phyloP scores from a whole-genome alignment of 176 grass and related monocot genomes.

The Musa beccarii region DNA sequence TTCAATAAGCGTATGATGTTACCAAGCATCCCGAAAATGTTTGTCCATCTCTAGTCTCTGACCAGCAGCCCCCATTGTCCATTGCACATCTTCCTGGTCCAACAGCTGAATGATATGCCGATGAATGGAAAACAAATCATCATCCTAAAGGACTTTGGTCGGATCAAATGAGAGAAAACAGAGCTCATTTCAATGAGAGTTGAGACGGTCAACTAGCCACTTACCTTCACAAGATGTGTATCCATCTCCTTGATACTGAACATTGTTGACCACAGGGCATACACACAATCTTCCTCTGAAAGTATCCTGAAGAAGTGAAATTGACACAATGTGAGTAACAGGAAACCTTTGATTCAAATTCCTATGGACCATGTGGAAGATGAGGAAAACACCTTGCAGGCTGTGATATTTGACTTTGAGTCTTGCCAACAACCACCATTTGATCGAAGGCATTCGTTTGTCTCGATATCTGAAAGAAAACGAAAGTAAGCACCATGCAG shows the following conservation, averaged over 20 bases:
- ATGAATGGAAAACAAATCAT: not conserved
- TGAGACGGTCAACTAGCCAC: not conserved
- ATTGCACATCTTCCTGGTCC: slow-evolving; percentile 71
- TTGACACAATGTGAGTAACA: not conserved
- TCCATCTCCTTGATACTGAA: slow-evolving; percentile 78
- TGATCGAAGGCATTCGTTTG: slow-evolving; percentile 54
- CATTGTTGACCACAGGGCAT: slow-evolving; percentile 52
- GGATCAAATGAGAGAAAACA: no score
- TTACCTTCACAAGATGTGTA: slow-evolving; percentile 69
- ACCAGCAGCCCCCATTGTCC: slow-evolving; percentile 84
- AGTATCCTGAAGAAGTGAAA: slow-evolving; percentile 53
- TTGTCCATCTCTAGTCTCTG: slow-evolving; percentile 36
- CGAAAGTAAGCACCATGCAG: not conserved
- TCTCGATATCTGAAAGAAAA: slow-evolving; percentile 51
- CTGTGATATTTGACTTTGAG: slow-evolving; percentile 48
- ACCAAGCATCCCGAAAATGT: slow-evolving; percentile 83
- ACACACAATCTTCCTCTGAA: slow-evolving; percentile 74
- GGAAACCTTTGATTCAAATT: not conserved
- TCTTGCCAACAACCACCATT: slow-evolving; percentile 87
- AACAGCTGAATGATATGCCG: slow-evolving; percentile 37
- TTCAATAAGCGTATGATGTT: not conserved
- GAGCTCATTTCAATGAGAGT: no score
- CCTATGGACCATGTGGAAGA: no score
- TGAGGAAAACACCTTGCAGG: slow-evolving; percentile 49
- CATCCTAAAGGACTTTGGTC: no score